Conservation (phyloP, 179 eudicot species). For the Carnegiea gigantea region DNA sequence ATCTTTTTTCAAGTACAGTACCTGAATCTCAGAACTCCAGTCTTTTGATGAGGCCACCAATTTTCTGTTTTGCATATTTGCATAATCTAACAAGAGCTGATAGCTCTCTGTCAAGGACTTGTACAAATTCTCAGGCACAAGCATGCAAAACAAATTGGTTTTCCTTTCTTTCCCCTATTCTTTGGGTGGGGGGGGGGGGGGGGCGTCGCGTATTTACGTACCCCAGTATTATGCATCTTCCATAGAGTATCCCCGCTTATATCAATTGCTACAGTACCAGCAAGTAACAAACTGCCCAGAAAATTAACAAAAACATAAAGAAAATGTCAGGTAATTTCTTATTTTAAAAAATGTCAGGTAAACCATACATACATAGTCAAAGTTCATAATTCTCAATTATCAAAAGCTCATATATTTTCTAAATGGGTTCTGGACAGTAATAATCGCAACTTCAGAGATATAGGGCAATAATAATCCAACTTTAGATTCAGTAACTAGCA, state of each 20-base stretch:
- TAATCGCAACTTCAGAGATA: not conserved
- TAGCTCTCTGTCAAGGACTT: not conserved
- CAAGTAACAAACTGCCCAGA: conserved; percentile 53
- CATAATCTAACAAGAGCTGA: not conserved
- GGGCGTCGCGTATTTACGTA: conserved; percentile 32
- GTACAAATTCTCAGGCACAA: not conserved
- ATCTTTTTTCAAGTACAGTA: not conserved
- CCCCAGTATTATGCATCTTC: conserved; percentile 77
- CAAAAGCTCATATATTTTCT: not conserved
- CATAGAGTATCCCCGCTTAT: conserved; percentile 56
- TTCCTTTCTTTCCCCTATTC: too few relatives aligned
- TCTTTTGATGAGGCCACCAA: not conserved
- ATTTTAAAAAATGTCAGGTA: not conserved
- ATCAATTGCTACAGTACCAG: conserved; percentile 52
- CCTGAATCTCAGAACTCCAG: not conserved
- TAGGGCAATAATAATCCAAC: not conserved
- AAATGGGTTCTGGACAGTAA: too few relatives aligned
- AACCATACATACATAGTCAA: not conserved
- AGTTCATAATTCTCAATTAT: not conserved
- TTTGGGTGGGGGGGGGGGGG: not conserved
- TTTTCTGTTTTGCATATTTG: not conserved
- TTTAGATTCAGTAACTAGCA: too few relatives aligned
- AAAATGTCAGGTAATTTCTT: too few relatives aligned
- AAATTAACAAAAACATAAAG: not conserved
- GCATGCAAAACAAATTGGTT: not conserved